phyloP scores from a whole-genome alignment of 192 early-diverging fungal species.

The Gaertneriomyces sp. region DNA sequence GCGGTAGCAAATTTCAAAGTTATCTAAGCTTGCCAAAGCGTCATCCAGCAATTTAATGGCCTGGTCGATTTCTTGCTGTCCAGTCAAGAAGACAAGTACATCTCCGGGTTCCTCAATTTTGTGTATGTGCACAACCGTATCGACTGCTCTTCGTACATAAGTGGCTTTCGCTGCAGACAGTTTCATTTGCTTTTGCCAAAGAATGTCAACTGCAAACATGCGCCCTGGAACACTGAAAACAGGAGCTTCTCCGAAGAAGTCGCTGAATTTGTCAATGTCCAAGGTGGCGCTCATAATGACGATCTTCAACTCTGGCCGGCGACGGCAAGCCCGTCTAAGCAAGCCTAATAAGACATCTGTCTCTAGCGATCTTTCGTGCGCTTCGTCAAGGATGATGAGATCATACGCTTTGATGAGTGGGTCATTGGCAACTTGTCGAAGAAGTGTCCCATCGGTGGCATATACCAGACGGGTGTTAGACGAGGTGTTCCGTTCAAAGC shows the following conservation, averaged over 20 bases:
- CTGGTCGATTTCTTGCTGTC: conserved; percentile 58
- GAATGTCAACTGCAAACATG: conserved; percentile 50
- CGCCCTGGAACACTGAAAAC: conserved; percentile 71
- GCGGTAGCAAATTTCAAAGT: conserved; percentile 49
- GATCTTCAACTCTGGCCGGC: conserved; percentile 43
- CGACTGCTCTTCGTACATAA: conserved; percentile 44
- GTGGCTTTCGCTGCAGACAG: conserved; percentile 36
- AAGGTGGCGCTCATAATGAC: conserved; percentile 80
- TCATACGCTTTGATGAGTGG: conserved; percentile 34
- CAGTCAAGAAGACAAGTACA: conserved; percentile 54
- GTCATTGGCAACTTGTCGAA: conserved; percentile 35
- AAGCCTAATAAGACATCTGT: conserved; percentile 56
- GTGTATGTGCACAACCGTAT: conserved; percentile 60
- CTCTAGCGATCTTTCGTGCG: conserved; percentile 59
- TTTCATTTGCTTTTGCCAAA: conserved; percentile 55
- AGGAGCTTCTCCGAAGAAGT: conserved; percentile 75
- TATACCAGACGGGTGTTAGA: conserved; percentile 40
- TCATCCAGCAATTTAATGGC: conserved; percentile 54
- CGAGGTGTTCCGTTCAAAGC: conserved; percentile 45
- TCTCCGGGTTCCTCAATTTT: conserved; percentile 44
- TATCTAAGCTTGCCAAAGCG: conserved; percentile 42
- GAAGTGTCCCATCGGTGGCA: conserved; percentile 56
- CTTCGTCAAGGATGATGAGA: conserved; percentile 52
- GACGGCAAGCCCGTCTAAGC: conserved; percentile 29
- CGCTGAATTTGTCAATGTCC: conserved; percentile 76